Percentiles rank a stretch among this genome's conserved stretches.
These are phyloP conservation scores for Monosporozyma servazzii DNA, from an alignment of 805 yeast species.

Conservation along the genomic window DNA sequence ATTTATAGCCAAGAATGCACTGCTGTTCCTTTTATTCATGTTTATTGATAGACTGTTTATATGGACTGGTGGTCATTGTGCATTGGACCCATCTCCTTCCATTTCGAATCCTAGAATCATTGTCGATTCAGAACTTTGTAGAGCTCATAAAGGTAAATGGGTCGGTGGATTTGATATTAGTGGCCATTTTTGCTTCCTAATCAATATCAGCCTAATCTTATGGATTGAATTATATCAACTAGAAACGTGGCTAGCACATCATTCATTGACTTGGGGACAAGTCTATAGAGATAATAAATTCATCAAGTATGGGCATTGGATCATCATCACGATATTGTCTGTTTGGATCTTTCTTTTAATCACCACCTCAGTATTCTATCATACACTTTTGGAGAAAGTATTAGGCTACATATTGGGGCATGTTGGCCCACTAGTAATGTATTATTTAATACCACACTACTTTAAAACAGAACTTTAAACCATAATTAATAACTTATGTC, in stretches of 20 bases:
- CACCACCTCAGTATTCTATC: slow-evolving; percentile 78
- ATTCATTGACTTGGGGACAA: neutral
- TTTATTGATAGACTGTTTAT: slow-evolving; percentile 29
- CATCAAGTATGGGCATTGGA: slow-evolving; percentile 3
- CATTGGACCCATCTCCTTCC: slow-evolving; percentile 11
- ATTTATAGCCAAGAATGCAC: slow-evolving; percentile 18
- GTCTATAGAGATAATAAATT: neutral
- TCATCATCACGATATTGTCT: slow-evolving; percentile 12
- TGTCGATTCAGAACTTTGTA: slow-evolving; percentile 25
- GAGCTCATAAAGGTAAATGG: slow-evolving; percentile 34
- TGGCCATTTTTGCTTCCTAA: slow-evolving; percentile 42
- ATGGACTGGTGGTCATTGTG: slow-evolving; percentile 30
- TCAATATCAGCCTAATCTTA: slow-evolving; percentile 35
- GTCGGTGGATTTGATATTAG: slow-evolving; percentile 43
- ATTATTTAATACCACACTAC: slow-evolving; percentile 24
- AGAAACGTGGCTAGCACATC: slow-evolving; percentile 4
- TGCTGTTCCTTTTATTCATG: slow-evolving; percentile 19
- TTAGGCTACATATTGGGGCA: slow-evolving; percentile 62
- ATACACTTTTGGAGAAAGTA: slow-evolving; percentile 64
- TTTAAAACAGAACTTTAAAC: neutral
- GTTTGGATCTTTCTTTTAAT: slow-evolving; percentile 52
- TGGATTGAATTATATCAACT: slow-evolving; percentile 28
- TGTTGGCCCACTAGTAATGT: slow-evolving; percentile 40
- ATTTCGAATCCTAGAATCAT: slow-evolving; percentile 8
- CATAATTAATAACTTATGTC: no score